phyloP scores from a whole-genome alignment of 139 green algal genomes.

The Tetraselmis striata region DNA sequence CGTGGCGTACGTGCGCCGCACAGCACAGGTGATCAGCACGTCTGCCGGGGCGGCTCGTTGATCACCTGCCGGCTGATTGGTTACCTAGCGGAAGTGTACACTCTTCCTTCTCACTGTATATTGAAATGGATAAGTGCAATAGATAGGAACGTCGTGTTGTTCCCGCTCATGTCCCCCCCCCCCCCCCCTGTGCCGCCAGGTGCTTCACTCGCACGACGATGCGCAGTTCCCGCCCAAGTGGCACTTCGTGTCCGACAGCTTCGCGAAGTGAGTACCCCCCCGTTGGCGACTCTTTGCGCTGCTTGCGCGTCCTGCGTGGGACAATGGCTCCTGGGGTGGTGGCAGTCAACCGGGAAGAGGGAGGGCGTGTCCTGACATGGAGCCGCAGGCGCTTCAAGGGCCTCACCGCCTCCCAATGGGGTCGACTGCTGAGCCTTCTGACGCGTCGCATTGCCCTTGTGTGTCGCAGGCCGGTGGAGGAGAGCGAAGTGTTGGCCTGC shows the following conservation, averaged over 20 bases:
- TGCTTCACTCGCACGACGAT: not conserved
- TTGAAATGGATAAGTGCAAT: not conserved
- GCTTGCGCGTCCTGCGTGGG: not conserved
- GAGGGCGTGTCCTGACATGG: no score
- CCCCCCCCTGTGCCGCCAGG: not conserved
- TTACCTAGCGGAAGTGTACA: no score
- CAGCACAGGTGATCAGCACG: not conserved
- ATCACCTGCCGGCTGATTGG: not conserved
- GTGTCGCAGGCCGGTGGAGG: conserved; percentile 3
- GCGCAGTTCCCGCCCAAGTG: not conserved
- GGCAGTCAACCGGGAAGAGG: not conserved
- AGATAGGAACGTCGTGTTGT: no score
- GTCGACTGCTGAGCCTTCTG: not conserved
- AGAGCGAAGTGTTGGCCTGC: conserved; percentile 1
- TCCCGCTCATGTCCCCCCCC: no score
- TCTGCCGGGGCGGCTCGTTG: no score
- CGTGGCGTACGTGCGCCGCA: conserved; percentile 47
- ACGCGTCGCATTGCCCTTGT: not conserved
- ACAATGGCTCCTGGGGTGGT: not conserved
- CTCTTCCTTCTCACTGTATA: not conserved
- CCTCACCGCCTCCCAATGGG: no score
- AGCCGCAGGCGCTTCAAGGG: no score
- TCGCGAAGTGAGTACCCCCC: not conserved
- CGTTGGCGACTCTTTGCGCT: not conserved
- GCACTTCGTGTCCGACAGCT: not conserved